Percentiles rank a stretch among this genome's conserved stretches.
These are phyloP conservation scores for Metschnikowia gelsemii DNA, from an alignment of 805 yeast species.

Conservation along the genomic window DNA sequence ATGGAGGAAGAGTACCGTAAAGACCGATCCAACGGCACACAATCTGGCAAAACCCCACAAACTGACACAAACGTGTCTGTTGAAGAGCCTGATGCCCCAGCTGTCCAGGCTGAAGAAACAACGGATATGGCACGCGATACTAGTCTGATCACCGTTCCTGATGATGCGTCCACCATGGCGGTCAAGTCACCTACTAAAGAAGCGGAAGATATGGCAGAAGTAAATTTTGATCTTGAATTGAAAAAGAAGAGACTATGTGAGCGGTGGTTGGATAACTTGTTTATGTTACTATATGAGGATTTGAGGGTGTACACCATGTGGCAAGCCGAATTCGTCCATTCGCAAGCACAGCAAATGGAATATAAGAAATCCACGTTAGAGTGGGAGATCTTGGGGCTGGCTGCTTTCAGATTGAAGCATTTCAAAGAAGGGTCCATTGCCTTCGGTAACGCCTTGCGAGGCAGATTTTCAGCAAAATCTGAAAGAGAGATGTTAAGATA, in stretches of 20 bases:
- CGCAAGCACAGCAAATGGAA: slow-evolving; percentile 81
- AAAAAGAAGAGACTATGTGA: slow-evolving; percentile 67
- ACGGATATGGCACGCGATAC: slow-evolving; percentile 1
- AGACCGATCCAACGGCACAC: slow-evolving; percentile 29
- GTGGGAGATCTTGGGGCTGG: slow-evolving; percentile 89
- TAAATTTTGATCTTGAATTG: slow-evolving; percentile 40
- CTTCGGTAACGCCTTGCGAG: slow-evolving; percentile 65
- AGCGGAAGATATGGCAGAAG: slow-evolving; percentile 4
- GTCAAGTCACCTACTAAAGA: slow-evolving; percentile 37
- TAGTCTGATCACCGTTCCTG: slow-evolving; percentile 15
- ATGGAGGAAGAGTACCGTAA: slow-evolving; percentile 50
- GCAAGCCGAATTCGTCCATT: slow-evolving; percentile 88
- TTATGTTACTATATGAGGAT: slow-evolving; percentile 70
- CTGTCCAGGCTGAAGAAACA: background rate
- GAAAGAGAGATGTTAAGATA: slow-evolving; percentile 70
- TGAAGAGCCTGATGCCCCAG: slow-evolving; percentile 11
- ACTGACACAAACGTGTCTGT: slow-evolving; percentile 11
- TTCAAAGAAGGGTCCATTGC: slow-evolving; percentile 85
- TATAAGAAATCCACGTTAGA: slow-evolving; percentile 78
- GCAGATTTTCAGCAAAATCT: slow-evolving; percentile 78
- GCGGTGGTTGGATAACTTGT: slow-evolving; percentile 70
- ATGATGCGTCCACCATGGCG: slow-evolving; percentile 39
- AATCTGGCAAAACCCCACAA: slow-evolving; percentile 10
- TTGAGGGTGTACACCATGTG: slow-evolving; percentile 83
- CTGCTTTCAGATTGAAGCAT: slow-evolving; percentile 84